A percentile compares a stretch with the other conserved stretches of the same genome.
These are phyloP conservation scores for Aspergillus persii DNA, from an alignment of 2,329 filamentous ascomycete genomes.

Conservation along the genomic window DNA sequence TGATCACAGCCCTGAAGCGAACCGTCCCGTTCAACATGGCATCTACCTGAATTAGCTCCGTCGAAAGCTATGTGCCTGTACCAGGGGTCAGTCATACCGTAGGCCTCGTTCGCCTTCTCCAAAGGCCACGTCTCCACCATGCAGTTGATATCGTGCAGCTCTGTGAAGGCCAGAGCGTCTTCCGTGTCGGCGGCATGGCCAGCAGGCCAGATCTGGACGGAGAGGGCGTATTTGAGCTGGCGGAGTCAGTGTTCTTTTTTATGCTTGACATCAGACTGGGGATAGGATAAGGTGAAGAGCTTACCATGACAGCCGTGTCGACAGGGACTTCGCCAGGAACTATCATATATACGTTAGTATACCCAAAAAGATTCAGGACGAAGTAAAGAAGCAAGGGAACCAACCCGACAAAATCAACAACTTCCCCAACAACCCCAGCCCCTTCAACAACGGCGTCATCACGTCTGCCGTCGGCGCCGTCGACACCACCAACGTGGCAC, in stretches of 20 bases:
- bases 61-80: too few relatives aligned
- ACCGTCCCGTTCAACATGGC: slow-evolving; percentile 37
- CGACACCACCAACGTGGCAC: slow-evolving; percentile 35
- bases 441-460: slow-evolving; percentile 36
- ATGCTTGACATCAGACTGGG: too few relatives aligned
- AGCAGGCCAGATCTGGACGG: slow-evolving; percentile 52
- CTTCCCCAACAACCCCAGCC: slow-evolving; percentile 35
- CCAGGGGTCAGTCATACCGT: slow-evolving; percentile 34
- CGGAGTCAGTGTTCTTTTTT: neutral
- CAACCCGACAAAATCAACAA: slow-evolving; percentile 36
- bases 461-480: slow-evolving; percentile 37
- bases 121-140: slow-evolving; percentile 55
- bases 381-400: slow-evolving; percentile 2
- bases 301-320: neutral
- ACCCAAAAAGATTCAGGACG: neutral
- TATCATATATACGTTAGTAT: neutral
- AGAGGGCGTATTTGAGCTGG: slow-evolving; percentile 44
- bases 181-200: slow-evolving; percentile 54
- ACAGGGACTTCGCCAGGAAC: neutral
- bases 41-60: neutral
- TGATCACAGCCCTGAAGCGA: slow-evolving; percentile 52
- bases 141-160: slow-evolving; percentile 52
- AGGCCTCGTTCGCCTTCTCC: slow-evolving; percentile 42
- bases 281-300: too few relatives aligned
- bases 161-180: slow-evolving; percentile 46